A percentile compares a stretch with the other conserved stretches of the same genome.
Evolutionary conservation across 2,329 filamentous ascomycete genomes (phyloP).

Genomic region (Trichoderma sp.): DNA sequence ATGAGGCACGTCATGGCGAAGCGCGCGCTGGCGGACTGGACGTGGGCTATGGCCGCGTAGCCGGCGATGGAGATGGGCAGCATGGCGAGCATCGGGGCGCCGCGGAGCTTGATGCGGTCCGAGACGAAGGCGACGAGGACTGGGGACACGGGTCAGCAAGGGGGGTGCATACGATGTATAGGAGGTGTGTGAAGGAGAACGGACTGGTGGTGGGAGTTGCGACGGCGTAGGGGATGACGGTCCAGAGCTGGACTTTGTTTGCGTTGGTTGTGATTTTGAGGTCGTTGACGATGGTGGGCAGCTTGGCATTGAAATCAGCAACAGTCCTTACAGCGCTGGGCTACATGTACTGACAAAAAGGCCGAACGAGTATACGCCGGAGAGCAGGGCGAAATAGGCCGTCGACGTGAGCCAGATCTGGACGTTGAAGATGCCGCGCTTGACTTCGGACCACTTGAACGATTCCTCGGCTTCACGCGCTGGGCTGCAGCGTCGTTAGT

Average conservation of each 20-base stretch:
- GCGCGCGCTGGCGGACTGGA: constrained; percentile 53
- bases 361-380: constrained; percentile 64
- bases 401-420: constrained; percentile 65
- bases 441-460: constrained; percentile 64
- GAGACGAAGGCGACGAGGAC: constrained; percentile 60
- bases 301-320: constrained; percentile 40
- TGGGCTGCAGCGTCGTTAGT: constrained; percentile 25
- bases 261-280: constrained; percentile 55
- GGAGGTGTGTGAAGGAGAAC: constrained; percentile 21
- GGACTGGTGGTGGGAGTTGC: constrained; percentile 58
- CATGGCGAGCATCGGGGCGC: constrained; percentile 63
- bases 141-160: constrained; percentile 24
- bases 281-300: constrained; percentile 66
- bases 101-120: constrained; percentile 61
- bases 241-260: constrained; percentile 63
- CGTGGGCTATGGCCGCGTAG: constrained; percentile 64
- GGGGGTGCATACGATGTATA: fast-evolving
- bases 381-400: constrained; percentile 62
- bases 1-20: constrained; percentile 71
- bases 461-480: constrained; percentile 46
- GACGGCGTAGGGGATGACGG: constrained; percentile 65
- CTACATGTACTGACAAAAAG: constrained; percentile 56
- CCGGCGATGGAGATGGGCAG: constrained; percentile 66
- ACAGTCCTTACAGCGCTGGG: neutral
- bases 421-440: constrained; percentile 60